A percentile compares a stretch with the other conserved stretches of the same genome.
Conservation (phyloP, 192 early-diverging fungal species). For the Spizellomyces sp. region DNA sequence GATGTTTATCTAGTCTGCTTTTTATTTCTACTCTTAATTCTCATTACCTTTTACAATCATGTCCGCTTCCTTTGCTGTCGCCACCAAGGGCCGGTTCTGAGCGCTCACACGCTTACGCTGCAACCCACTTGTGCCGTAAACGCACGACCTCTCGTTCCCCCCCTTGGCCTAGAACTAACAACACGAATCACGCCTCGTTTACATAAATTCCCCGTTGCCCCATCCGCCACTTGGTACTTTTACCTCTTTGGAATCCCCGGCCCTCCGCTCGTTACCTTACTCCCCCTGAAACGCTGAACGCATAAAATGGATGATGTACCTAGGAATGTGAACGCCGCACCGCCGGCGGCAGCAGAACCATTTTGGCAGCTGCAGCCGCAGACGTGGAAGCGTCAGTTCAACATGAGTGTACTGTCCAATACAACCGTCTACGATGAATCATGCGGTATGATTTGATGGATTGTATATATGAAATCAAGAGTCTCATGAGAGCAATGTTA, state of each 20-base stretch:
- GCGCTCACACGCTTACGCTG: constrained; percentile 5
- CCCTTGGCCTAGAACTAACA: background rate
- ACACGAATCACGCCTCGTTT: constrained; percentile 4
- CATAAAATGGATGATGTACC: too few species aligned
- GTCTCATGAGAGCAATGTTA: too few species aligned
- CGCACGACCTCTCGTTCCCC: constrained; percentile 1
- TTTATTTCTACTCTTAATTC: background rate
- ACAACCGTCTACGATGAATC: too few species aligned
- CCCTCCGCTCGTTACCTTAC: background rate
- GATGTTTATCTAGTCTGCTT: background rate
- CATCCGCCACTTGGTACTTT: constrained; percentile 8
- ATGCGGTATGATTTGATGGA: too few species aligned
- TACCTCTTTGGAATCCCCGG: constrained; percentile 28
- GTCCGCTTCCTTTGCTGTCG: background rate
- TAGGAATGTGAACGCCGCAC: too few species aligned
- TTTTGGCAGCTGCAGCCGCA: too few species aligned
- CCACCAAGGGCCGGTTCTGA: background rate
- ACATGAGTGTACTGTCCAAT: too few species aligned
- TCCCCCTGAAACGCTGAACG: background rate
- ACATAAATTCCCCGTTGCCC: background rate
- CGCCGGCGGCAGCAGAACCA: too few species aligned
- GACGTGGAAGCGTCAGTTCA: too few species aligned
- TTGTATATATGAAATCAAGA: too few species aligned
- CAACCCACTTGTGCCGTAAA: background rate
- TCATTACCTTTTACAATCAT: constrained; percentile 4